Evolutionary conservation across 192 early-diverging fungal species (phyloP).

Genomic region (Chytriomyces hyalinus): DNA sequence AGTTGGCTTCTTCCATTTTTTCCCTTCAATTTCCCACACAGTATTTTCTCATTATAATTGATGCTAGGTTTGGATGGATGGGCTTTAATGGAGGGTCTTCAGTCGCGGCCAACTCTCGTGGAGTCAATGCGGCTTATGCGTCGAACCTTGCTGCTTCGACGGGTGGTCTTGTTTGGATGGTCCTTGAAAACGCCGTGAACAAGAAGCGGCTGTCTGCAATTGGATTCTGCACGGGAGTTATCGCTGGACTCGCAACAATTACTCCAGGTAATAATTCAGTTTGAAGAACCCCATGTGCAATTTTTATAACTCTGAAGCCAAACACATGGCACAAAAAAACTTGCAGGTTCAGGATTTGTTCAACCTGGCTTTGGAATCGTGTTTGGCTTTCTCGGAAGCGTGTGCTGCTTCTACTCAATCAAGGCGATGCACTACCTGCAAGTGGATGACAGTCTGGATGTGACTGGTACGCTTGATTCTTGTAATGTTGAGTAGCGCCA

Average conservation of each 20-base stretch:
- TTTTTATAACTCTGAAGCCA: slow-evolving; percentile 66
- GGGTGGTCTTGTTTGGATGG: slow-evolving; percentile 73
- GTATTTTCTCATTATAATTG: too few species aligned
- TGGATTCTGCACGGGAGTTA: slow-evolving; percentile 83
- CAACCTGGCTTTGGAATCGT: slow-evolving; percentile 73
- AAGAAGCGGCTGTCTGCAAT: slow-evolving; percentile 78
- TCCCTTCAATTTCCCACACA: too few species aligned
- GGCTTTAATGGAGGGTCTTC: slow-evolving; percentile 84
- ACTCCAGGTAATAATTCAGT: slow-evolving; percentile 63
- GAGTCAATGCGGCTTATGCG: slow-evolving; percentile 71
- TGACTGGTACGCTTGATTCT: background rate
- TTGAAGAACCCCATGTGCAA: slow-evolving; percentile 65
- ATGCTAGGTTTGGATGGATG: slow-evolving; percentile 61
- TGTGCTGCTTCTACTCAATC: slow-evolving; percentile 12
- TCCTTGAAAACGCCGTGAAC: slow-evolving; percentile 61
- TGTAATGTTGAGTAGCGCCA: background rate
- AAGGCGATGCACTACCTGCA: slow-evolving; percentile 66
- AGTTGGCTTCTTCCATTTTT: background rate
- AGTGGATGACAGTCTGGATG: slow-evolving; percentile 67
- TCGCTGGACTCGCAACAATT: slow-evolving; percentile 81
- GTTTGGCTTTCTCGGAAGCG: slow-evolving; percentile 69
- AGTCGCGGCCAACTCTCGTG: slow-evolving; percentile 68
- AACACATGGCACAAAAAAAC: slow-evolving; percentile 61
- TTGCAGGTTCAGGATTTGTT: slow-evolving; percentile 75
- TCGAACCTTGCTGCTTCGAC: slow-evolving; percentile 71